Evolutionary conservation across 2,329 filamentous ascomycete species (phyloP).

Genomic region (Alternaria ventricosa): DNA sequence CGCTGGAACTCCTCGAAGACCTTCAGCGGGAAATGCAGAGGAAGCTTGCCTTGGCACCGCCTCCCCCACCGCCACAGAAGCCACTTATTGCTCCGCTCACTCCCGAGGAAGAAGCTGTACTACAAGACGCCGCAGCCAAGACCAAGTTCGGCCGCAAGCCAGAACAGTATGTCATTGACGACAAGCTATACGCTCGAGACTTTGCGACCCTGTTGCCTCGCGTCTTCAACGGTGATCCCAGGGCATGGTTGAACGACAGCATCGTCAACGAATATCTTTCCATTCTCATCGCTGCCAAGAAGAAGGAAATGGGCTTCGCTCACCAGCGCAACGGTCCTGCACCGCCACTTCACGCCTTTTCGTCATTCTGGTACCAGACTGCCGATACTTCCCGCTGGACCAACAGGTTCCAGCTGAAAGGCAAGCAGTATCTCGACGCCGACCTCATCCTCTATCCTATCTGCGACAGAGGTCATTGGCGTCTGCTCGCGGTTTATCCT

Average conservation of each 20-base stretch:
- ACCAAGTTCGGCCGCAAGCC: constrained; percentile 24
- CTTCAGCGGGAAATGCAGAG: constrained; percentile 21
- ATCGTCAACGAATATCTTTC: constrained; percentile 72
- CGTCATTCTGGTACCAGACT: constrained; percentile 70
- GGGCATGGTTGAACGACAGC: constrained; percentile 77
- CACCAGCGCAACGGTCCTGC: constrained; percentile 62
- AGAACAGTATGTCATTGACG: constrained; percentile 13
- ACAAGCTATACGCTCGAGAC: constrained; percentile 62
- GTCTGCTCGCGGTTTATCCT: constrained; percentile 71
- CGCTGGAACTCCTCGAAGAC: constrained; percentile 28
- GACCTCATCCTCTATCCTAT: constrained; percentile 75
- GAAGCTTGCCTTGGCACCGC: constrained; percentile 18
- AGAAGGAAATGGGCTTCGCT: constrained; percentile 60
- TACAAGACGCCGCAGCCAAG: constrained; percentile 20
- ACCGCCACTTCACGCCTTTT: constrained; percentile 68
- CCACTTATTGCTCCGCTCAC: constrained; percentile 30
- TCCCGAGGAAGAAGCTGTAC: constrained; percentile 15
- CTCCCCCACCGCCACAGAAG: constrained; percentile 15
- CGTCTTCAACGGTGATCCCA: constrained; percentile 50
- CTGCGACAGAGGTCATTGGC: constrained; percentile 71
- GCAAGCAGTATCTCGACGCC: constrained; percentile 67
- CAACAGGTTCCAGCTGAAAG: constrained; percentile 28
- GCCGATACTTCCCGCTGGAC: constrained; percentile 60
- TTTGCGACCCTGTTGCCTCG: constrained; percentile 63
- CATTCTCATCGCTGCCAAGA: constrained; percentile 66